These are phyloP conservation scores for Nicotiana rustica DNA, from an alignment of 305 asterid genomes.

Conservation along the genomic window DNA sequence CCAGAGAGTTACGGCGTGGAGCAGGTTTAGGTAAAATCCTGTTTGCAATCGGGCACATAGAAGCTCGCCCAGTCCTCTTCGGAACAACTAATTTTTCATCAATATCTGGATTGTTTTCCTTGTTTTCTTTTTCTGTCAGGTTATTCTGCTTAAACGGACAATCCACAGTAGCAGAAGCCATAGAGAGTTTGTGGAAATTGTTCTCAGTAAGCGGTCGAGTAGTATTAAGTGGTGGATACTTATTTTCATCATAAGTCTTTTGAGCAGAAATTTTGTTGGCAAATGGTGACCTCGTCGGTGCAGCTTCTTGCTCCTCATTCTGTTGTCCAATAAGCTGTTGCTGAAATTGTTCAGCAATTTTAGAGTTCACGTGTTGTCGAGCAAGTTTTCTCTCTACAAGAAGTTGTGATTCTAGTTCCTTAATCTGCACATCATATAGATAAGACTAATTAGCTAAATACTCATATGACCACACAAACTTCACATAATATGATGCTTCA, in stretches of 20 bases:
- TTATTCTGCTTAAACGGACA: conserved; percentile 46
- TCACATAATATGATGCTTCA: background rate
- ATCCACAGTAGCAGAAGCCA: conserved; percentile 48
- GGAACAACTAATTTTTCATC: conserved; percentile 60
- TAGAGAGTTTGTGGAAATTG: conserved; percentile 52
- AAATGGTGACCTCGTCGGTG: conserved; percentile 63
- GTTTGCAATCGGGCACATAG: conserved; percentile 64
- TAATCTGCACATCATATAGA: conserved; percentile 59
- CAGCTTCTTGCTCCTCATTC: conserved; percentile 58
- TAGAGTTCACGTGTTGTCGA: conserved; percentile 83
- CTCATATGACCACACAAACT: background rate
- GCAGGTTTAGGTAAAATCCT: conserved; percentile 47
- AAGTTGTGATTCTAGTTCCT: conserved; percentile 93
- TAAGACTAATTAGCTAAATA: conserved; percentile 29
- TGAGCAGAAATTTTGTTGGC: conserved; percentile 50
- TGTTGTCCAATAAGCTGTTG: conserved; percentile 52
- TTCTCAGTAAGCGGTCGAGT: conserved; percentile 52
- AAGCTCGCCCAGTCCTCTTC: conserved; percentile 70
- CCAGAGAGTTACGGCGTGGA: conserved; percentile 73
- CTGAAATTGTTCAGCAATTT: conserved; percentile 72
- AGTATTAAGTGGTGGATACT: conserved; percentile 47
- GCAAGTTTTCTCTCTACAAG: conserved; percentile 92
- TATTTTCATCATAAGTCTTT: conserved; percentile 44
- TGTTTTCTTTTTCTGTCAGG: conserved; percentile 69
- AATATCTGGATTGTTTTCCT: conserved; percentile 68